Evolutionary conservation across 805 yeast species (phyloP).

Genomic region (Metschnikowia dekortorum): DNA sequence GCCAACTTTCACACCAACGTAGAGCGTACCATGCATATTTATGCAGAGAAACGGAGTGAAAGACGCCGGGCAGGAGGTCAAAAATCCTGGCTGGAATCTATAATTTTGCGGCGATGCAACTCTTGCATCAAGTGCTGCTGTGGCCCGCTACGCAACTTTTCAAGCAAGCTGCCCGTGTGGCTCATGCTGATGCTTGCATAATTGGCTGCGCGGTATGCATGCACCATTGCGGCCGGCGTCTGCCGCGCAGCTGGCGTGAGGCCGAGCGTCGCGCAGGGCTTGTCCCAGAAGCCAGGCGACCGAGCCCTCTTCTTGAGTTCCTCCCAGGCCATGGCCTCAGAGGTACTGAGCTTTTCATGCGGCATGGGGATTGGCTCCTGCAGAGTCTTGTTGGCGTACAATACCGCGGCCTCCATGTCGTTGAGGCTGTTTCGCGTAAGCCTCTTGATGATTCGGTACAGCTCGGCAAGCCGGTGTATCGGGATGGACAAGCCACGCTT

Average conservation of each 20-base stretch:
- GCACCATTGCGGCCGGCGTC: neutral
- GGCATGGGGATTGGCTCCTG: neutral
- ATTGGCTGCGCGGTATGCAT: neutral
- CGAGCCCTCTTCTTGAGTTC: neutral
- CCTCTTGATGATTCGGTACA: conserved; percentile 15
- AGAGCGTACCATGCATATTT: too few species aligned
- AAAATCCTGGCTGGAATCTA: neutral
- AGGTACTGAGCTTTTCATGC: neutral
- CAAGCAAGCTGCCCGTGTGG: neutral
- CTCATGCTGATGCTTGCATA: neutral
- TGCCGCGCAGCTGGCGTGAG: neutral
- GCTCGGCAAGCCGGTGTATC: conserved; percentile 9
- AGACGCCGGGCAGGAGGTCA: too few species aligned
- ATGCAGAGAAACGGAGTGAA: too few species aligned
- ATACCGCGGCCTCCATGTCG: conserved; percentile 11
- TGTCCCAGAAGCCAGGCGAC: neutral
- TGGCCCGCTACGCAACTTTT: neutral
- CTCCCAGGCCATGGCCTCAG: neutral
- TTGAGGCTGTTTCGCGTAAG: conserved; percentile 7
- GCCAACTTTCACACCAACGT: too few species aligned
- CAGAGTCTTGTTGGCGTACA: conserved; percentile 3
- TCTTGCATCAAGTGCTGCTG: neutral
- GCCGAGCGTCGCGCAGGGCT: neutral
- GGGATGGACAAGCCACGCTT: conserved; percentile 4
- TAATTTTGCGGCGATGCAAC: neutral